Base-by-base conservation (phyloP, 345 rosid species). In the Alliaria petiolata region DNA sequence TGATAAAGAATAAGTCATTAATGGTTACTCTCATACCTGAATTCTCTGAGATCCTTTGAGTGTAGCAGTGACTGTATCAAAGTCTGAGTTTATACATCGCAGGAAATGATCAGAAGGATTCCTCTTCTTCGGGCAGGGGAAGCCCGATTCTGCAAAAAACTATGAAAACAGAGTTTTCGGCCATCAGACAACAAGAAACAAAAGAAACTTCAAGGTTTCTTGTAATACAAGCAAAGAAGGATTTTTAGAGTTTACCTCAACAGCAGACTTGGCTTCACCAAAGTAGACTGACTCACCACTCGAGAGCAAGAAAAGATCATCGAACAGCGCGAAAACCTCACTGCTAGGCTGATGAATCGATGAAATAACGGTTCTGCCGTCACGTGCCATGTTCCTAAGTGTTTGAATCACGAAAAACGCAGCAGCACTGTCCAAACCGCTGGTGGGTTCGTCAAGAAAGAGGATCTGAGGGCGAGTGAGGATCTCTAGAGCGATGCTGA, bases 291-390 rank as follows among this genome's bases (percentile, higher is more conserved):
- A 66, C 76, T 86, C 93, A 34, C 95, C 96, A 35, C 78, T 65
- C 9, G 93, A 86, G 3, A 85, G 87, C 55, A 90, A 76, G 79
- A 82, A 80, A 39, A 90, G 89, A 52, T 87, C 87, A 66, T 90
- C 90, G 38, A 85, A 90, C 3, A 82, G 83, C 7, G 86, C 86
- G 17, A 88, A 90, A 35, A 90, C 91, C 75, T 86, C 91, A 57
- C 93, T 85, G 14, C 96, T 90, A 13, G 96, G 96, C 83, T 90
- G 95, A 84, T 90, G 96, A 73, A 90, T 85, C 2, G 95, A 82
- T 12, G 83, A 83, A 52, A 90, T 74, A 16, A 90, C 74, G 0
- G 90, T 86, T 76, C 89, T 80, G 43, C 92, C 90, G 64, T 84
- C 90, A 11, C 75, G 82, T 26, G 87, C 85, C 4, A 90, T 74